These are phyloP conservation scores for Nepenthes gracilis DNA, from an alignment of 148 eudicot species.

Conservation along the genomic window DNA sequence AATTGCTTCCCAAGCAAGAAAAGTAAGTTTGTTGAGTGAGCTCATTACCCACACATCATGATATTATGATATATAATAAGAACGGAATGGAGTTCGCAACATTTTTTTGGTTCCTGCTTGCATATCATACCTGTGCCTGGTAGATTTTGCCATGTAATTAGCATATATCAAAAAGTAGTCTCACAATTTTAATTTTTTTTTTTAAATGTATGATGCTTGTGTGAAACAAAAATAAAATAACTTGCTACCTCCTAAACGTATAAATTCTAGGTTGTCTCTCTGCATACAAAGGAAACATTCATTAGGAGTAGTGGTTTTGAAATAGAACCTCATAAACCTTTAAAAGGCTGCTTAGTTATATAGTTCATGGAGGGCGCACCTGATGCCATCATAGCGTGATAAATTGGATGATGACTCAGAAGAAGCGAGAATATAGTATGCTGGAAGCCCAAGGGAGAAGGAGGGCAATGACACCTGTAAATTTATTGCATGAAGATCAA, in stretches of 20 bases:
- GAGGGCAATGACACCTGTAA: conserved; percentile 90
- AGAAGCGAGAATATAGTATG: conserved; percentile 90
- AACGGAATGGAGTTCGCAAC: no score
- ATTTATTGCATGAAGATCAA: not conserved
- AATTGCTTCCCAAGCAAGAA: not conserved
- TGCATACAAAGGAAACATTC: no score
- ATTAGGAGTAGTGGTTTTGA: no score
- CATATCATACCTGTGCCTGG: no score
- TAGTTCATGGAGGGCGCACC: conserved; percentile 27
- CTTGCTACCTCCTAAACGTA: not conserved
- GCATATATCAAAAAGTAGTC: no score
- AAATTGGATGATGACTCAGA: conserved; percentile 95
- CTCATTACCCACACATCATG: not conserved
- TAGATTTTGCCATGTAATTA: no score
- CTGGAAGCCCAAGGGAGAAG: conserved; percentile 93
- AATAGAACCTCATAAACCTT: not conserved
- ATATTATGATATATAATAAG: no score
- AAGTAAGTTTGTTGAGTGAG: not conserved
- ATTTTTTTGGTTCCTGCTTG: no score
- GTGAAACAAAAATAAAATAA: not conserved
- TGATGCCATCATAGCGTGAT: conserved; percentile 89
- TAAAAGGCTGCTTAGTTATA: not conserved
- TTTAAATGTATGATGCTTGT: no score
- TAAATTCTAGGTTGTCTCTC: no score
- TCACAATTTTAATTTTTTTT: no score